These are phyloP conservation scores for Colletotrichum cereale DNA, from an alignment of 2,329 filamentous ascomycete species.

Conservation along the genomic window DNA sequence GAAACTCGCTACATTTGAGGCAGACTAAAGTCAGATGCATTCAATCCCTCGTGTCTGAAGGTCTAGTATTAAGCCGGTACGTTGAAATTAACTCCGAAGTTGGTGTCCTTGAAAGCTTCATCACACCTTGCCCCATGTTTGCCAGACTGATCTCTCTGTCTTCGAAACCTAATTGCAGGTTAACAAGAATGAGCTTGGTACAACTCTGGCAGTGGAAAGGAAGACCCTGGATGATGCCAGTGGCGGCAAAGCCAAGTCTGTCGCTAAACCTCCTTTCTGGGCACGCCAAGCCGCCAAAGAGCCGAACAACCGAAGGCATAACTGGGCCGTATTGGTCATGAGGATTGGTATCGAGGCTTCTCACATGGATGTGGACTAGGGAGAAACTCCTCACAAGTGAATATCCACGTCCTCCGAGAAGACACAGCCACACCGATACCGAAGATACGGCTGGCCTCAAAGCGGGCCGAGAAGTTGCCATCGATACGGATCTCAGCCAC, in stretches of 20 bases:
- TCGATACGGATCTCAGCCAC: slow-evolving; percentile 2
- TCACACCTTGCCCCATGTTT: neutral
- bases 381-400: neutral
- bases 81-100: neutral
- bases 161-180: neutral
- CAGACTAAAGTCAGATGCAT: neutral
- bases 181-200: neutral
- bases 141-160: neutral
- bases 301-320: slow-evolving; percentile 26
- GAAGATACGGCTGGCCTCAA: slow-evolving; percentile 27
- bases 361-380: neutral
- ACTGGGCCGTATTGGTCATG: neutral
- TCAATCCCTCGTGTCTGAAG: neutral
- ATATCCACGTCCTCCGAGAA: slow-evolving; percentile 13
- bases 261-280: slow-evolving; percentile 21
- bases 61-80: neutral
- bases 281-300: slow-evolving; percentile 25
- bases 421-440: slow-evolving; percentile 33
- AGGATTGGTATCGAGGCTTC: slow-evolving; percentile 10
- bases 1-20: too few species aligned
- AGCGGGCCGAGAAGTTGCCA: slow-evolving; percentile 4
- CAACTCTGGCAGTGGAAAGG: neutral
- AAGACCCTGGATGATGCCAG: slow-evolving; percentile 25
- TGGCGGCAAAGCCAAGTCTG: slow-evolving; percentile 25
- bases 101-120: neutral